Conservation (phyloP, 116 monocot genomes). For the Posidonia oceanica region DNA sequence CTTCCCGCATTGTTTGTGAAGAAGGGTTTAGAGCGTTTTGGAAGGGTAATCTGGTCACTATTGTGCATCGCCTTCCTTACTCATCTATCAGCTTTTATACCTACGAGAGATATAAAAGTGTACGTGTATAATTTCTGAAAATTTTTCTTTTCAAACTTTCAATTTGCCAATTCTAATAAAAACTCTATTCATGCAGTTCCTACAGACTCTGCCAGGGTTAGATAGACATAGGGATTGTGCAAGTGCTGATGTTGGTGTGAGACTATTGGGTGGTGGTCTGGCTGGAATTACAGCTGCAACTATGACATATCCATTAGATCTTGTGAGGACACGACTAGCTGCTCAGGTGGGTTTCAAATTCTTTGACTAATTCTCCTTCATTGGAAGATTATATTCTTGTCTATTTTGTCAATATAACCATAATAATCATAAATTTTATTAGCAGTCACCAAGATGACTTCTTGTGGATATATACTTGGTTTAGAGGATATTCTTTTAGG, state of each 20-base stretch:
- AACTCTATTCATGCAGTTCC: conserved; percentile 34
- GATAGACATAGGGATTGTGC: conserved; percentile 36
- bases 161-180: not conserved
- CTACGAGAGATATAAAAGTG: conserved; percentile 77
- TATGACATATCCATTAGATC: conserved; percentile 80
- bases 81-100: conserved; percentile 90
- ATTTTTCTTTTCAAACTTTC: not conserved
- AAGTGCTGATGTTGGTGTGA: conserved; percentile 50
- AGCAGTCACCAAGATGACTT: too few relatives aligned
- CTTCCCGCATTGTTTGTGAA: conserved; percentile 65
- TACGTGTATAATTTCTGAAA: conserved; percentile 2
- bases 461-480: too few relatives aligned
- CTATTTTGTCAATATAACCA: too few relatives aligned
- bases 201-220: conserved; percentile 52
- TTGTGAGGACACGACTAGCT: conserved; percentile 89
- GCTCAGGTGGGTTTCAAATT: conserved; percentile 48
- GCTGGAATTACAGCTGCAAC: conserved; percentile 91
- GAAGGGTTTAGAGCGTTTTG: conserved; percentile 89
- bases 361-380: not conserved
- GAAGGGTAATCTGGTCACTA: conserved; percentile 88
- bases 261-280: conserved; percentile 67
- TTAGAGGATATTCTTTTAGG: too few relatives aligned
- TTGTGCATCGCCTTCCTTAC: conserved; percentile 80
- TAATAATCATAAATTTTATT: too few relatives aligned
- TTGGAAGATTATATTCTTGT: not conserved